Evolutionary conservation across 306 rosid species (phyloP).

Genomic region (Myrica gale): DNA sequence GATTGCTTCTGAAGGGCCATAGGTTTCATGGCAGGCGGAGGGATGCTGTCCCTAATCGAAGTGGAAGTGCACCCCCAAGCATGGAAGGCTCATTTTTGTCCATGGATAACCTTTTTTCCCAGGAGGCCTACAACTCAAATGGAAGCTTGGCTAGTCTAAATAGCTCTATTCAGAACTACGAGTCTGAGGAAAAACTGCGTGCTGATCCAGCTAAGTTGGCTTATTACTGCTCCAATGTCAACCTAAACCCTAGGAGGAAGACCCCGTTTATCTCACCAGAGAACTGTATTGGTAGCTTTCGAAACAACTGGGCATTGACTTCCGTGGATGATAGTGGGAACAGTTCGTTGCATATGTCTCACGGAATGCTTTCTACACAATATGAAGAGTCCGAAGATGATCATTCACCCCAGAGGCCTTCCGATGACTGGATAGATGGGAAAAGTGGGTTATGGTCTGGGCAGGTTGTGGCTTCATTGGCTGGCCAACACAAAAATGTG

Average conservation of each 20-base stretch:
- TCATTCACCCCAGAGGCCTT: conserved; percentile 42
- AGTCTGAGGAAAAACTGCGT: conserved; percentile 50
- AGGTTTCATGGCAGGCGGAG: conserved; percentile 40
- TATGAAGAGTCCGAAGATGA: conserved; percentile 73
- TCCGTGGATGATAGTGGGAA: conserved; percentile 53
- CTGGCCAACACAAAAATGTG: conserved; percentile 38
- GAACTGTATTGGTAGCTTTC: conserved; percentile 52
- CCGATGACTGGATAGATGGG: conserved; percentile 44
- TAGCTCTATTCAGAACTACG: conserved; percentile 43
- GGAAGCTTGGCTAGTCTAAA: conserved; percentile 43
- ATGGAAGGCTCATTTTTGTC: conserved; percentile 73
- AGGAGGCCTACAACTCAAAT: conserved; percentile 36
- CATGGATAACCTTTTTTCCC: conserved; percentile 47
- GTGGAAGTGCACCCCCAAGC: conserved; percentile 85
- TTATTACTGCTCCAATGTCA: conserved; percentile 51
- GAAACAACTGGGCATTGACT: conserved; percentile 41
- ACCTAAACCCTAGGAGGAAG: conserved; percentile 69
- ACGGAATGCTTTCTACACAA: conserved; percentile 59
- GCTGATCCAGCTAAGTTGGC: conserved; percentile 59
- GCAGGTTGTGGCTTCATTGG: conserved; percentile 36
- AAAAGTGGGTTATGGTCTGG: conserved; percentile 30
- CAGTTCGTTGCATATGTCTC: conserved; percentile 45
- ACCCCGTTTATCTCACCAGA: conserved; percentile 63
- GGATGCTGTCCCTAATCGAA: conserved; percentile 60
- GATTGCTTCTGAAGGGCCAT: conserved; percentile 51